Conservation (phyloP, 2,329 filamentous ascomycete species). For the Bimuria novae-zelandiae region DNA sequence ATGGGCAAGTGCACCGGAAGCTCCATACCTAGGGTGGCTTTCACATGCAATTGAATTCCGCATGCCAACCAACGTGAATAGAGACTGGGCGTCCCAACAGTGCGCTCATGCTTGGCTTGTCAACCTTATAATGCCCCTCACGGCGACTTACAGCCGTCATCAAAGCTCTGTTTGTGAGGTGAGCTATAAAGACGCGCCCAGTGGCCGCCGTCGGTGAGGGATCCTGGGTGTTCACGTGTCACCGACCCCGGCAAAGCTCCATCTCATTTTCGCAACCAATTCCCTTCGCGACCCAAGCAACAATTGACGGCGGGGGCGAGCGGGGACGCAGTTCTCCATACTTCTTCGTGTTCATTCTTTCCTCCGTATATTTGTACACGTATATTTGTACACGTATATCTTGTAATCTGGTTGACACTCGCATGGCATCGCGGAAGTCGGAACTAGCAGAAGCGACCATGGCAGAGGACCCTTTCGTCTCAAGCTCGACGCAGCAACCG, state of each 20-base stretch:
- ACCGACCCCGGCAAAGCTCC: slow-evolving; percentile 7
- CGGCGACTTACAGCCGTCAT: background rate
- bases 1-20: background rate
- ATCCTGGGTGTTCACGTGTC: slow-evolving; percentile 5
- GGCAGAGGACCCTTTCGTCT: slow-evolving; percentile 34
- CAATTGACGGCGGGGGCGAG: slow-evolving; percentile 12
- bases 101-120: background rate
- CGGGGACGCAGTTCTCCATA: background rate
- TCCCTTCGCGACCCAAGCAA: slow-evolving; percentile 7
- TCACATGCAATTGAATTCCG: slow-evolving; percentile 3
- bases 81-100: slow-evolving; percentile 4
- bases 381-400: background rate
- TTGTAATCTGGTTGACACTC: slow-evolving; percentile 5
- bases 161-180: background rate
- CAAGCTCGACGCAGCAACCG: slow-evolving; percentile 25
- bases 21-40: background rate
- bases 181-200: background rate
- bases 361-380: background rate
- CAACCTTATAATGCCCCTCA: background rate
- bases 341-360: background rate
- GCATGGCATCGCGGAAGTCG: background rate
- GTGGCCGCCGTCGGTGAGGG: background rate
- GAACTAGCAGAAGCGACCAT: slow-evolving; percentile 20
- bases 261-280: slow-evolving; percentile 1
- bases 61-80: background rate